Percentiles rank a stretch among this genome's conserved stretches.
Evolutionary conservation across 2,329 filamentous ascomycete genomes (phyloP).

Genomic region (Ophiostoma populinum): DNA sequence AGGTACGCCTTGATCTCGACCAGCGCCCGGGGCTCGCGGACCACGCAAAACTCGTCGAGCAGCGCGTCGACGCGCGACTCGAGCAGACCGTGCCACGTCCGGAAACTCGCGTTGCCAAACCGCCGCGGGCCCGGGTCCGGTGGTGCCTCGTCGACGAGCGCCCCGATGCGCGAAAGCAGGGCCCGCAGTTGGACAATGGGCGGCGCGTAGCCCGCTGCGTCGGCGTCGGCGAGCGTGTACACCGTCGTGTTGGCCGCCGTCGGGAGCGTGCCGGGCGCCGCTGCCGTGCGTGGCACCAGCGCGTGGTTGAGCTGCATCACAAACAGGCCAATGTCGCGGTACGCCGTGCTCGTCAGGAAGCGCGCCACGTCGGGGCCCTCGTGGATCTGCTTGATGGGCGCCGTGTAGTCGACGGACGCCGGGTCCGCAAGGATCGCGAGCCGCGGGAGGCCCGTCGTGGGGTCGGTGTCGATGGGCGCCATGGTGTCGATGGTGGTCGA

Average conservation of each 20-base stretch:
- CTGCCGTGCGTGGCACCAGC: slow-evolving; percentile 51
- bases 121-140: slow-evolving; percentile 72
- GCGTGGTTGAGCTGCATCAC: slow-evolving; percentile 79
- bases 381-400: slow-evolving; percentile 72
- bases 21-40: slow-evolving; percentile 12
- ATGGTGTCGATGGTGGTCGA: too few species aligned
- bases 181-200: slow-evolving; percentile 47
- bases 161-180: slow-evolving; percentile 47
- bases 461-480: too few species aligned
- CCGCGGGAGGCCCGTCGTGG: too few species aligned
- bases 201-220: slow-evolving; percentile 20
- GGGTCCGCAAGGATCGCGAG: too few species aligned
- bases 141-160: slow-evolving; percentile 59
- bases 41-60: slow-evolving; percentile 38
- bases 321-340: slow-evolving; percentile 74
- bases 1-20: slow-evolving; percentile 66
- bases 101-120: slow-evolving; percentile 85
- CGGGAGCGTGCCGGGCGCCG: slow-evolving; percentile 15
- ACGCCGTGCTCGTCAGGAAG: slow-evolving; percentile 69
- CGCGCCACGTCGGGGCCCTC: slow-evolving; percentile 63
- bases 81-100: slow-evolving; percentile 61
- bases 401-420: too few species aligned
- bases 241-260: slow-evolving; percentile 22
- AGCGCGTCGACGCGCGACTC: slow-evolving; percentile 40
- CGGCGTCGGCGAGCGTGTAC: slow-evolving; percentile 25